phyloP scores from a whole-genome alignment of 1,284 basidiomycete species.

The Mycena citricolor region DNA sequence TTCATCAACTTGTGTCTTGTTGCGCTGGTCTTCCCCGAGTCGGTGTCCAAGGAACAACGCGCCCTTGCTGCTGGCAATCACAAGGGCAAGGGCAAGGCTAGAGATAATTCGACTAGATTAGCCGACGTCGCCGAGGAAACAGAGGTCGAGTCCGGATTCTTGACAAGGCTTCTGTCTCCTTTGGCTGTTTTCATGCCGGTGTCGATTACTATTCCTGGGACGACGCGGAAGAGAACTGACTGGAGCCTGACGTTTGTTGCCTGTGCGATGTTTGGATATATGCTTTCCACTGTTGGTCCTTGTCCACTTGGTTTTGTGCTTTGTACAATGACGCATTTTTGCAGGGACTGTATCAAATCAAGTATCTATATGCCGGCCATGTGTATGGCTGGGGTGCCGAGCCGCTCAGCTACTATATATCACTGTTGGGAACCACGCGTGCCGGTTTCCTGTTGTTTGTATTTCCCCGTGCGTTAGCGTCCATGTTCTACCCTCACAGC shows the following conservation, averaged over 20 bases:
- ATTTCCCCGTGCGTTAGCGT: conserved; percentile 43
- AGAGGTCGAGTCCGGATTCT: conserved; percentile 26
- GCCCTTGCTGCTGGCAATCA: conserved; percentile 9
- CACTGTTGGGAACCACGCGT: conserved; percentile 46
- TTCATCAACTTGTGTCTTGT: conserved; percentile 40
- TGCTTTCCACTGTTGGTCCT: conserved; percentile 47
- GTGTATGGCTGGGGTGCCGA: conserved; percentile 49
- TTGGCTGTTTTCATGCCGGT: conserved; percentile 49
- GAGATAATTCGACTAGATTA: conserved; percentile 1
- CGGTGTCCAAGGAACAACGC: conserved; percentile 32
- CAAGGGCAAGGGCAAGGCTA: conserved; percentile 16
- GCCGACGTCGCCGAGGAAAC: conserved; percentile 10
- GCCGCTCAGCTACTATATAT: conserved; percentile 52
- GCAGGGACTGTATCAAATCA: conserved; percentile 50
- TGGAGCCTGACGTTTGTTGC: conserved; percentile 50
- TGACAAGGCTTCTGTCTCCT: conserved; percentile 40
- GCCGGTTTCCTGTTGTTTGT: conserved; percentile 49
- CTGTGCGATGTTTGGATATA: conserved; percentile 44
- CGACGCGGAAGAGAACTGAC: conserved; percentile 32
- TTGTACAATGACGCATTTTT: conserved; percentile 5
- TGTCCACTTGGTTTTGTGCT: background rate
- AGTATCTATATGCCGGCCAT: conserved; percentile 54
- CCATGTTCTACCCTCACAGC: background rate
- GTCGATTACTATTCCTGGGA: conserved; percentile 32
- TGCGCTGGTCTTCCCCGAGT: conserved; percentile 47